These are phyloP conservation scores for Cercospora janseana DNA, from an alignment of 2,329 filamentous ascomycete species.

Conservation along the genomic window DNA sequence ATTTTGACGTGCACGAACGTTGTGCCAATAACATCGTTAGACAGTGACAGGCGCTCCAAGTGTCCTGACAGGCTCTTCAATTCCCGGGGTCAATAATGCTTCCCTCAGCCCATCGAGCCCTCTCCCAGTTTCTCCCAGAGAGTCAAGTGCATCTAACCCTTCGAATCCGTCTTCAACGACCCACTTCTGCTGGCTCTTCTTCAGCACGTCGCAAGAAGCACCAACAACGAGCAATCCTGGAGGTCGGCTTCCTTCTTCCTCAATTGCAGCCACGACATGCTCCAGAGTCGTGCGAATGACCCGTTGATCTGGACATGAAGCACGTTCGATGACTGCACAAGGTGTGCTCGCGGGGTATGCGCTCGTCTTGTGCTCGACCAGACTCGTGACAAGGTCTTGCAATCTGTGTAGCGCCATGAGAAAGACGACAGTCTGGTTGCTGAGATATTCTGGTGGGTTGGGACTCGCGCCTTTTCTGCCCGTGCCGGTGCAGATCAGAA, in stretches of 20 bases:
- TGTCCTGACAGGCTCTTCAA: conserved; percentile 11
- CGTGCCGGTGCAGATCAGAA: conserved; percentile 94
- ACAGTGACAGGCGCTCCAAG: conserved; percentile 9
- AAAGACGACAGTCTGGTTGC: conserved; percentile 81
- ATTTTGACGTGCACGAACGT: too few relatives aligned
- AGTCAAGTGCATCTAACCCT: conserved; percentile 60
- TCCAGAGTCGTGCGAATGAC: conserved; percentile 84
- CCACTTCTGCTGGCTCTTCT: conserved; percentile 67
- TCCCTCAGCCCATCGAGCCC: conserved; percentile 35
- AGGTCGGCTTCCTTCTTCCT: conserved; percentile 83
- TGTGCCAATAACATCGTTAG: not conserved
- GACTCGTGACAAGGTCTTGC: conserved; percentile 66
- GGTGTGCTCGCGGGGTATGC: conserved; percentile 66
- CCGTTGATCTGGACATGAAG: conserved; percentile 89
- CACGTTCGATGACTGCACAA: conserved; percentile 89
- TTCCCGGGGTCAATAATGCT: conserved; percentile 29
- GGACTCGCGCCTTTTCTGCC: conserved; percentile 84
- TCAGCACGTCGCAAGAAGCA: conserved; percentile 74
- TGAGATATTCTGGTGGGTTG: conserved; percentile 73
- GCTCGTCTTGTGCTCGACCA: conserved; percentile 51
- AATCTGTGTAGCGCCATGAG: conserved; percentile 93
- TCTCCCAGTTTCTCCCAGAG: conserved; percentile 32
- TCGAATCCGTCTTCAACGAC: conserved; percentile 82
- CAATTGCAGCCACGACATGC: conserved; percentile 76
- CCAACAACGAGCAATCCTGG: conserved; percentile 87